phyloP scores from a whole-genome alignment of 2,329 filamentous ascomycete genomes.

The Didymella glomerata region DNA sequence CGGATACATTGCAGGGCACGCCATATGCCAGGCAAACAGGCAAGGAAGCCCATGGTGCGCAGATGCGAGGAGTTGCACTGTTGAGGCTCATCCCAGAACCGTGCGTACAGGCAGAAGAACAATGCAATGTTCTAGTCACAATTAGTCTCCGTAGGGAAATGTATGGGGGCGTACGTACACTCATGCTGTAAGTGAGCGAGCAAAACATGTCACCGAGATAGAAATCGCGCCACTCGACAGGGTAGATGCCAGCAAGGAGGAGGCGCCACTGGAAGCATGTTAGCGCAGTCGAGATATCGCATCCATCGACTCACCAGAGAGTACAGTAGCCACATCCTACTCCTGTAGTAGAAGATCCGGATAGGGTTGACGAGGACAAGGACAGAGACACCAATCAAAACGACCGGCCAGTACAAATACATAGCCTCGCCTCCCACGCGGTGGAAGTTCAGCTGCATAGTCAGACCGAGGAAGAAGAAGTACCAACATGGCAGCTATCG shows the following conservation, averaged over 20 bases:
- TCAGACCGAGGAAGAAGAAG: slow-evolving; percentile 76
- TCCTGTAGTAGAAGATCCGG: slow-evolving; percentile 76
- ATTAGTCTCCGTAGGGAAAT: not conserved
- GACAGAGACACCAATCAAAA: slow-evolving; percentile 75
- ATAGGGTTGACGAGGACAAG: slow-evolving; percentile 78
- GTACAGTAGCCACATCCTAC: slow-evolving; percentile 85
- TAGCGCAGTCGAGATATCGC: not conserved
- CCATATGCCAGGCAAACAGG: slow-evolving; percentile 85
- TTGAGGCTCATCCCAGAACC: slow-evolving; percentile 73
- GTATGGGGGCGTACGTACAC: slow-evolving; percentile 65
- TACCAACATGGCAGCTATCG: slow-evolving; percentile 80
- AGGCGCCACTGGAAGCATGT: slow-evolving; percentile 73
- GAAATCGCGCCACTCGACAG: slow-evolving; percentile 96
- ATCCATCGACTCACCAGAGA: slow-evolving; percentile 72
- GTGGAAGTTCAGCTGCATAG: slow-evolving; percentile 90
- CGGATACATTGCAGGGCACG: slow-evolving; percentile 89
- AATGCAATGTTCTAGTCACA: slow-evolving; percentile 75
- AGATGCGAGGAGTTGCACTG: slow-evolving; percentile 89
- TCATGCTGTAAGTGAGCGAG: slow-evolving; percentile 88
- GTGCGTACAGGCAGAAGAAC: slow-evolving; percentile 94
- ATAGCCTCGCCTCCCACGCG: slow-evolving; percentile 70
- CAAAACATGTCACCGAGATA: slow-evolving; percentile 98
- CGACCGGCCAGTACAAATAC: slow-evolving; percentile 86
- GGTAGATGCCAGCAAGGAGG: slow-evolving; percentile 83
- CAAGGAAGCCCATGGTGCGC: slow-evolving; percentile 84